Percentiles rank a stretch among this genome's conserved stretches.
These are phyloP conservation scores for Pogostemon cablin DNA, from an alignment of 257 asterid species.

Conservation along the genomic window DNA sequence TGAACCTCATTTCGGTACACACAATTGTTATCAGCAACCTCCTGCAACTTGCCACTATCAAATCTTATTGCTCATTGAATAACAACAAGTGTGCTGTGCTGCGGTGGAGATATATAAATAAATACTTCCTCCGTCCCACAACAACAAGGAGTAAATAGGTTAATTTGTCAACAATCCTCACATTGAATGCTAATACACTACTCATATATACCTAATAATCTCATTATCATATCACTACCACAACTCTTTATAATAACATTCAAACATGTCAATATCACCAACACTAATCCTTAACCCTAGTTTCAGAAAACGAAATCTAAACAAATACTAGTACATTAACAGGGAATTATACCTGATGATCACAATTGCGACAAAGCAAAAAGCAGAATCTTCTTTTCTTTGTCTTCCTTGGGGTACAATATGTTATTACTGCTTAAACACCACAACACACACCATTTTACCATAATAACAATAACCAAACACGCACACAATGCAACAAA, in stretches of 20 bases:
- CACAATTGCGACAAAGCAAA: conserved; percentile 88
- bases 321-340: not conserved
- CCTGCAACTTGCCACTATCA: conserved; percentile 46
- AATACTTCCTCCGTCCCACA: too few species aligned
- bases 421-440: conserved; percentile 62
- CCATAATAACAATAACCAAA: not conserved
- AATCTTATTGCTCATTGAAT: too few species aligned
- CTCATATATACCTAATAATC: too few species aligned
- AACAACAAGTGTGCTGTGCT: too few species aligned
- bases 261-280: too few species aligned
- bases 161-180: too few species aligned
- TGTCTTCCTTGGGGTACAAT: conserved; percentile 81
- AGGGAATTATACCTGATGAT: conserved; percentile 61
- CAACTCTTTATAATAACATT: too few species aligned
- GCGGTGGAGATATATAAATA: too few species aligned
- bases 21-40: conserved; percentile 87
- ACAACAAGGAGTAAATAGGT: too few species aligned
- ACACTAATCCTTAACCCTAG: not conserved
- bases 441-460: not conserved
- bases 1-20: conserved; percentile 89
- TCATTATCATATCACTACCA: too few species aligned
- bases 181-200: too few species aligned
- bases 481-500: not conserved
- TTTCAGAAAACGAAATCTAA: not conserved
- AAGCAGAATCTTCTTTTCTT: conserved; percentile 74